phyloP scores from a whole-genome alignment of 1,284 basidiomycete genomes.

The Leccinum discolor region DNA sequence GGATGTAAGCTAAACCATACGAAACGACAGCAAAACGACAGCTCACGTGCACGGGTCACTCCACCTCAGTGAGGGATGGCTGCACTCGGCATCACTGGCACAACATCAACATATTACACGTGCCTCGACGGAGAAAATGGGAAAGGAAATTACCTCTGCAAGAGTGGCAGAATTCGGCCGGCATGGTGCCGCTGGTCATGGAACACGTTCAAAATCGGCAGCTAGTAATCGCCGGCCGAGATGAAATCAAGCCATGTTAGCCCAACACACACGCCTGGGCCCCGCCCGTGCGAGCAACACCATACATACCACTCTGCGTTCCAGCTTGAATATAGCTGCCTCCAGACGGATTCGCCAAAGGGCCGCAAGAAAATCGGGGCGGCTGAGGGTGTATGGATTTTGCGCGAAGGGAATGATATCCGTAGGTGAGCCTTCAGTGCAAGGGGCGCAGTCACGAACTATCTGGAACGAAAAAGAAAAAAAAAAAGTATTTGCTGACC shows the following conservation, averaged over 20 bases:
- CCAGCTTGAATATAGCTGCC: conserved; percentile 19
- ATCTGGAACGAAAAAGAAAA: background rate
- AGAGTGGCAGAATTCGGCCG: background rate
- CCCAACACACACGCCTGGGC: background rate
- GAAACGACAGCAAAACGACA: background rate
- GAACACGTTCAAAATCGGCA: conserved; percentile 26
- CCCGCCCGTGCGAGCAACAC: background rate
- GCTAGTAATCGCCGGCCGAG: conserved; percentile 5
- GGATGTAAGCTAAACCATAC: background rate
- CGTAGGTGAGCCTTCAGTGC: background rate
- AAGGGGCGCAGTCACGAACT: background rate
- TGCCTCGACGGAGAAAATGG: background rate
- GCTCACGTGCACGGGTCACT: background rate
- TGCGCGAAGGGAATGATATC: background rate
- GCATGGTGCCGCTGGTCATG: background rate
- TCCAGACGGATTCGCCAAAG: conserved; percentile 23
- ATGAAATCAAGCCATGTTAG: conserved; percentile 1
- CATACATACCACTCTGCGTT: conserved; percentile 30
- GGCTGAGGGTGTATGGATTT: background rate
- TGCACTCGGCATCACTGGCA: background rate
- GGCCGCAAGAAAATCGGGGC: conserved; percentile 15
- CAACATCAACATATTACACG: background rate
- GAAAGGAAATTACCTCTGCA: conserved; percentile 6
- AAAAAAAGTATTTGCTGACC: background rate
- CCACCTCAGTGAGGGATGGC: background rate